Evolutionary conservation across 345 rosid species (phyloP), one percentile per base, ranked within the genome.

Genomic region (Rhizophora apiculata): DNA sequence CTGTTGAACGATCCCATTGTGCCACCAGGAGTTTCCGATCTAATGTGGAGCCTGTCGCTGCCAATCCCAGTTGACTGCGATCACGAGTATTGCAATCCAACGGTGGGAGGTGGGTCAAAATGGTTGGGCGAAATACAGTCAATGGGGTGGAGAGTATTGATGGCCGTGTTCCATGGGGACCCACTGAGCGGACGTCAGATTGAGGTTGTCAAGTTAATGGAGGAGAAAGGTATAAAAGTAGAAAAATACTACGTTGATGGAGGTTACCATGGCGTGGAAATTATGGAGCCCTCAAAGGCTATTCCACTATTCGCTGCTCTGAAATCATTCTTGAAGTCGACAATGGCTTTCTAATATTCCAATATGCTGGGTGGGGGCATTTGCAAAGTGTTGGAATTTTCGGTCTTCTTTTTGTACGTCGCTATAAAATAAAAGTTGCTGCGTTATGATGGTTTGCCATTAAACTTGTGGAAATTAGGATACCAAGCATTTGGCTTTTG

Each of bases 131-230:
- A 62, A 18, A 34, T 70, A 10, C 36, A 27, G 67, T 11, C 53
- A 8, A 8, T 62, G 27, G 68, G 74, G 29, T 70, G 61, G 62
- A 62, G 29, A 80, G 79, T 82, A 19, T 32, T 85, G 71, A 70
- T 87, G 31, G 52, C 51, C 2, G 85, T 89, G 29, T 83, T 75
- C 37, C 74, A 73, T 3, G 80, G 71, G 16, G 89, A 89, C 68
- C 88, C 87, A 3, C 56, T 88, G 30, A 18, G 85, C 1, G 90
- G 85, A 68, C 84, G 86, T 19, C 88, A 83, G 80, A 68, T 59
- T 21, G 84, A 74, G 43, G 0, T 85, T 3, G 77, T 56, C 29
- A 65, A 68, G 64, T 13, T 84, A 69, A 68, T 86, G 86, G 74
- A 78, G 55, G 78, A 65, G 59, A 84, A 76, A 8, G 89, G 92